These are phyloP conservation scores for Gracilaria gracilis DNA, from an alignment of 23 red algal species.

Conservation along the genomic window DNA sequence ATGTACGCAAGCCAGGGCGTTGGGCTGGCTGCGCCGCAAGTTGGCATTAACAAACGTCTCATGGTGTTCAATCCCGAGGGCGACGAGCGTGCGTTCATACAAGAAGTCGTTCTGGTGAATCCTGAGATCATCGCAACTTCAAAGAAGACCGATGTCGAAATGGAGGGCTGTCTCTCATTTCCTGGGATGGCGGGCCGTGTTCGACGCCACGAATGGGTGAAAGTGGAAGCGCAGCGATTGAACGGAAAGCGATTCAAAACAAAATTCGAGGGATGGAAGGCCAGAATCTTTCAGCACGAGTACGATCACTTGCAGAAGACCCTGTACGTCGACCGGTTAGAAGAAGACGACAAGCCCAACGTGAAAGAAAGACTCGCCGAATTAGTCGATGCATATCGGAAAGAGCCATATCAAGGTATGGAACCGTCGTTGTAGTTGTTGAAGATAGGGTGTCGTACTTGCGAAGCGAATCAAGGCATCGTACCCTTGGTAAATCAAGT, in stretches of 20 bases:
- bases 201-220: slow-evolving; percentile 82
- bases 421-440: slow-evolving; percentile 44
- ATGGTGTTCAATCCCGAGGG: slow-evolving; percentile 97
- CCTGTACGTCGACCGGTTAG: slow-evolving; percentile 88
- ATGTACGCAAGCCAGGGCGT: slow-evolving; percentile 96
- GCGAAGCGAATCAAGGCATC: neutral
- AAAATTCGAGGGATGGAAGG: slow-evolving; percentile 91
- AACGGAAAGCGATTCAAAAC: slow-evolving; percentile 90
- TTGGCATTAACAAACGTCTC: slow-evolving; percentile 90
- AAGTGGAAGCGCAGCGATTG: slow-evolving; percentile 85
- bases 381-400: slow-evolving; percentile 43
- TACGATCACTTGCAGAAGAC: slow-evolving; percentile 95
- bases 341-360: slow-evolving; percentile 75
- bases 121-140: slow-evolving; percentile 79
- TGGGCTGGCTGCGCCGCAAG: slow-evolving; percentile 95
- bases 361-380: slow-evolving; percentile 50
- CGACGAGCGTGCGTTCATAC: slow-evolving; percentile 70
- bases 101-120: slow-evolving; percentile 93
- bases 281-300: slow-evolving; percentile 96
- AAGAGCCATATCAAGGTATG: slow-evolving; percentile 31
- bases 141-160: slow-evolving; percentile 71
- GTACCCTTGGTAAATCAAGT: neutral
- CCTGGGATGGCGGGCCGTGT: slow-evolving; percentile 88
- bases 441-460: neutral
- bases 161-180: slow-evolving; percentile 95